These are phyloP conservation scores for Phytopythium delawarense DNA, from an alignment of 352 stramenopile genomes.

Conservation along the genomic window DNA sequence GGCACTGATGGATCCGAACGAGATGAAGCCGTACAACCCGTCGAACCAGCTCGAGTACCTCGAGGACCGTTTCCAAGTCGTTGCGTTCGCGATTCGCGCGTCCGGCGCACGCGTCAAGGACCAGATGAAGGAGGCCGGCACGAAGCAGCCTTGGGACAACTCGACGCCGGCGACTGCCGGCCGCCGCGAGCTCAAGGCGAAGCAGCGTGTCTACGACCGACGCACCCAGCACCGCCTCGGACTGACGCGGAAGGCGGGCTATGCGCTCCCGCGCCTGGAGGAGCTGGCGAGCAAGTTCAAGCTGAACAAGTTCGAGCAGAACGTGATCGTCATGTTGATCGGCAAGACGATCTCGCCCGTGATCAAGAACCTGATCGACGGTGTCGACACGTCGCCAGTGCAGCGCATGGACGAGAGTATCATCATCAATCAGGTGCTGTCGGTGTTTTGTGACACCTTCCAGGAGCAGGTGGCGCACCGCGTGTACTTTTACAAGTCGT, in stretches of 20 bases:
- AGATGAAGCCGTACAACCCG: conserved; percentile 80
- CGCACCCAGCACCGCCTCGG: conserved; percentile 57
- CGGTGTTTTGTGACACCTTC: conserved; percentile 87
- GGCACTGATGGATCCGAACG: conserved; percentile 41
- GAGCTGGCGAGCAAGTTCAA: conserved; percentile 76
- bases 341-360: conserved; percentile 88
- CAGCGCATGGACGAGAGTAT: conserved; percentile 89
- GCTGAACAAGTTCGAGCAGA: conserved; percentile 85
- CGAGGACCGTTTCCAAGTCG: conserved; percentile 84
- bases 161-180: conserved; percentile 58
- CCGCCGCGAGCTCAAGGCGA: conserved; percentile 79
- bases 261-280: conserved; percentile 65
- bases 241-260: conserved; percentile 56
- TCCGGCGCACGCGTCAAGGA: conserved; percentile 83
- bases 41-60: conserved; percentile 87
- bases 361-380: conserved; percentile 86
- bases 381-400: conserved; percentile 77
- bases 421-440: conserved; percentile 88
- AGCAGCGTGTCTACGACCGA: conserved; percentile 77
- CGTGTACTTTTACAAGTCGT: conserved; percentile 89
- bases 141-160: conserved; percentile 76
- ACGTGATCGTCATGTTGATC: conserved; percentile 89
- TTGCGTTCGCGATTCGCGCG: conserved; percentile 83
- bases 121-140: conserved; percentile 87
- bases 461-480: conserved; percentile 84